phyloP scores from a whole-genome alignment of 2,329 filamentous ascomycete genomes.

The Pyrenochaeta sp. region DNA sequence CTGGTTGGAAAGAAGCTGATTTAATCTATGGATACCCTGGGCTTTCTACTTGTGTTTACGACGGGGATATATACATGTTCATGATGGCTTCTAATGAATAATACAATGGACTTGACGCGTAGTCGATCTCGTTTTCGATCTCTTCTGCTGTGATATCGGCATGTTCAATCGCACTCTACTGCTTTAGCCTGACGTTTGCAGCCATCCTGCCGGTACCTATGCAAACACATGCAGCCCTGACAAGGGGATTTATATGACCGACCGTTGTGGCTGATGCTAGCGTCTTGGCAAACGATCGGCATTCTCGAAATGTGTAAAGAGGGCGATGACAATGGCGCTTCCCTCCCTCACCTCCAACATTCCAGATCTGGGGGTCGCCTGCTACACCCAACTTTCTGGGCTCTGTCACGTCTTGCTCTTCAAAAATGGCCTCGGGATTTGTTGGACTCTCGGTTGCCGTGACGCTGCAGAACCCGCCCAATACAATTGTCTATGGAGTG shows the following conservation, averaged over 20 bases:
- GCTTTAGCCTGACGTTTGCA: neutral
- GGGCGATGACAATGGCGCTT: neutral
- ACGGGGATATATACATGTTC: neutral
- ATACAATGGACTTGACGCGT: neutral
- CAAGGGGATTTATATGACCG: constrained; percentile 7
- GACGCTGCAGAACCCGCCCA: constrained; percentile 71
- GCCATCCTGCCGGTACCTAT: neutral
- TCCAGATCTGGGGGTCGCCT: constrained; percentile 14
- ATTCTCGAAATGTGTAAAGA: constrained; percentile 8
- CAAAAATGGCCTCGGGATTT: constrained; percentile 70
- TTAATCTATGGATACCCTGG: constrained; percentile 19
- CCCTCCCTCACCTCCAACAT: constrained; percentile 12
- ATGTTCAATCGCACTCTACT: too few relatives aligned
- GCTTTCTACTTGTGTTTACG: neutral
- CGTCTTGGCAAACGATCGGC: constrained; percentile 1
- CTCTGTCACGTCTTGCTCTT: neutral
- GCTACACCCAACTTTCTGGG: neutral
- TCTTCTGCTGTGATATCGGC: too few relatives aligned
- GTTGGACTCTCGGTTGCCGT: constrained; percentile 80
- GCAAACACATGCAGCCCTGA: constrained; percentile 1
- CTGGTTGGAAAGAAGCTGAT: constrained; percentile 1
- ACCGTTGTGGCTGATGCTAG: constrained; percentile 9
- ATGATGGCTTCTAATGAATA: neutral
- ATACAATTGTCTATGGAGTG: constrained; percentile 72
- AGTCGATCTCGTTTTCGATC: neutral